Conservation (phyloP, 306 rosid species). For the Nissolia schottii region DNA sequence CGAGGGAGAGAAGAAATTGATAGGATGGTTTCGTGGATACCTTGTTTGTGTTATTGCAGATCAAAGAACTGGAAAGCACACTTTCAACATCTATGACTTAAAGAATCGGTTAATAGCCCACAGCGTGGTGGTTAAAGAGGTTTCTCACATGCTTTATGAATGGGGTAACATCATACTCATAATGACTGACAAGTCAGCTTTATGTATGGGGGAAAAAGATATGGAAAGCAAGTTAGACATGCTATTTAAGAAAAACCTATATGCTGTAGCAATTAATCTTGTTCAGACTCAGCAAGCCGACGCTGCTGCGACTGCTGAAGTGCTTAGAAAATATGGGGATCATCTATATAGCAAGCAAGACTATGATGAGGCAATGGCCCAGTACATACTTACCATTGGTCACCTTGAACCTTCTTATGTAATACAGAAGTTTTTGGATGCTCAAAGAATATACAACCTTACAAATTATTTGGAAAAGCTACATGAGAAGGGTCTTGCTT, state of each 20-base stretch:
- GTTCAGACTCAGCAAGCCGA: slow-evolving; percentile 99
- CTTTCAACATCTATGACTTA: slow-evolving; percentile 87
- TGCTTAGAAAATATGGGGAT: slow-evolving; percentile 89
- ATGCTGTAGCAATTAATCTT: slow-evolving; percentile 89
- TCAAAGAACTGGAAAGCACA: slow-evolving; percentile 73
- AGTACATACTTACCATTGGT: slow-evolving; percentile 88
- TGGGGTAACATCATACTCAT: slow-evolving; percentile 95
- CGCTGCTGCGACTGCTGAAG: slow-evolving; percentile 98
- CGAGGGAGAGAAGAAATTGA: slow-evolving; percentile 91
- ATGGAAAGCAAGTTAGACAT: slow-evolving; percentile 99
- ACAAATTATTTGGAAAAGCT: slow-evolving; percentile 96
- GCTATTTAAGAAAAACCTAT: slow-evolving; percentile 92
- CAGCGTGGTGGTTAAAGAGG: slow-evolving; percentile 70
- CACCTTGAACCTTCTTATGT: slow-evolving; percentile 99
- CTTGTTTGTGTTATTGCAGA: slow-evolving; percentile 92
- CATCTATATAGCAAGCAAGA: slow-evolving; percentile 94
- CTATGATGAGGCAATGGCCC: slow-evolving; percentile 95
- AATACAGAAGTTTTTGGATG: slow-evolving; percentile 95
- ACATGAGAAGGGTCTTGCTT: slow-evolving; percentile 97
- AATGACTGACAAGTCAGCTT: slow-evolving; percentile 81
- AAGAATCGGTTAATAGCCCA: slow-evolving; percentile 94
- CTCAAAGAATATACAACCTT: slow-evolving; percentile 93
- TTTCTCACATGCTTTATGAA: slow-evolving; percentile 94
- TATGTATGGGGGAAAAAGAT: slow-evolving; percentile 95
- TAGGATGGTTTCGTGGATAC: slow-evolving; percentile 98